A percentile compares a stretch with the other conserved stretches of the same genome.
phyloP scores from a whole-genome alignment of 2,329 filamentous ascomycete species.

The Ilyonectria destructans region DNA sequence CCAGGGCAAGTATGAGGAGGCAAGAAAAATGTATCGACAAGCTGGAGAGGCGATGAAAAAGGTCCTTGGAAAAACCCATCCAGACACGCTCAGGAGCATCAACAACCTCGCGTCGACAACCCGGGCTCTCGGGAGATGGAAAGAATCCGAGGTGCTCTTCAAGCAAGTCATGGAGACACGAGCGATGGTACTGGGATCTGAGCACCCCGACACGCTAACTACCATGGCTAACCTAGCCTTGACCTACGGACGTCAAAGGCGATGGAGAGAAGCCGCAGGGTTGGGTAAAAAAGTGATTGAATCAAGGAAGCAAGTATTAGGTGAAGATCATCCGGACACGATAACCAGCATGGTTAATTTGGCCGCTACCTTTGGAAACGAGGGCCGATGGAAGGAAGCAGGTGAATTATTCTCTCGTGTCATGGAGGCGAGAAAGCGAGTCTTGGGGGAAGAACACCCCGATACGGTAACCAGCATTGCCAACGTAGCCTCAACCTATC shows the following conservation, averaged over 20 bases:
- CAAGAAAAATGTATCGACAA: not conserved
- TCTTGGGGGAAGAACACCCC: not conserved
- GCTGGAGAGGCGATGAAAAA: not conserved
- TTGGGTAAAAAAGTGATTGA: too few relatives aligned
- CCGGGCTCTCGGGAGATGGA: not conserved
- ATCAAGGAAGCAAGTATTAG: too few relatives aligned
- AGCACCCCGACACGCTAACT: too few relatives aligned
- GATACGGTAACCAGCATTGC: not conserved
- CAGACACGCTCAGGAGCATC: not conserved
- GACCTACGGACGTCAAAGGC: too few relatives aligned
- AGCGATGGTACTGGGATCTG: too few relatives aligned
- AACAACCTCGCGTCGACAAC: not conserved
- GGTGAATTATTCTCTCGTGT: not conserved
- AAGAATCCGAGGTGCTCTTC: too few relatives aligned
- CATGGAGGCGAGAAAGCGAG: too few relatives aligned
- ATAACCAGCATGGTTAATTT: slow-evolving; percentile 20
- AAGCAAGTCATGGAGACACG: too few relatives aligned
- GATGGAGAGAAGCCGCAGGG: too few relatives aligned
- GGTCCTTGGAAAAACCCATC: not conserved
- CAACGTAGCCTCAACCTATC: not conserved
- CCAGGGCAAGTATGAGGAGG: not conserved
- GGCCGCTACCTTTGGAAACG: not conserved
- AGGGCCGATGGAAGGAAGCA: slow-evolving; percentile 19
- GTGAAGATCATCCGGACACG: slow-evolving; percentile 9
- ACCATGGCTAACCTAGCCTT: too few relatives aligned